These are phyloP conservation scores for Akanthomyces lecanii DNA, from an alignment of 2,329 filamentous ascomycete genomes.

Conservation along the genomic window DNA sequence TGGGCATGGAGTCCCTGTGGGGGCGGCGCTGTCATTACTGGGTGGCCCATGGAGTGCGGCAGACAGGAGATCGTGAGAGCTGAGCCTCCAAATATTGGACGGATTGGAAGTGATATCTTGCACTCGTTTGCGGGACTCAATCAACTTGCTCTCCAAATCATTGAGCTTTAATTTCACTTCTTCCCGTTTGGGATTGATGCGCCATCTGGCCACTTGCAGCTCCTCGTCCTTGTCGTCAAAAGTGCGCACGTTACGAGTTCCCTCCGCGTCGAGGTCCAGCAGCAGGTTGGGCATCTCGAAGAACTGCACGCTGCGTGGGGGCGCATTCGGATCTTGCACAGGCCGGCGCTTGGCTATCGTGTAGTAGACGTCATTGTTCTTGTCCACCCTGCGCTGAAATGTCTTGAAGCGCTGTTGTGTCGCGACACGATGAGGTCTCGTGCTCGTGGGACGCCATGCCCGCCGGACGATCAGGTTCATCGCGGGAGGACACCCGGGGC, in stretches of 20 bases:
- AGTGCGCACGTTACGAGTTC: conserved; percentile 39
- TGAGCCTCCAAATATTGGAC: conserved; percentile 35
- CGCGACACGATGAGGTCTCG: conserved; percentile 10
- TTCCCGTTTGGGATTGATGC: conserved; percentile 20
- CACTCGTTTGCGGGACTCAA: conserved; percentile 25
- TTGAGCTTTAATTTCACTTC: conserved; percentile 26
- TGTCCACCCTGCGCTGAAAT: conserved; percentile 18
- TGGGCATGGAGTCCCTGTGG: not conserved
- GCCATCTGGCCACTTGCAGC: conserved; percentile 30
- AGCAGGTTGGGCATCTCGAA: conserved; percentile 41
- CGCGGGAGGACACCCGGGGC: not conserved
- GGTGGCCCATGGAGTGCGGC: conserved; percentile 31
- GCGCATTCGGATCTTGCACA: conserved; percentile 1
- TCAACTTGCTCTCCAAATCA: conserved; percentile 28
- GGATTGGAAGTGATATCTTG: conserved; percentile 25
- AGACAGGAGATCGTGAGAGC: conserved; percentile 41
- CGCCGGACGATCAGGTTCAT: conserved; percentile 10
- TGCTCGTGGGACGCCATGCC: conserved; percentile 12
- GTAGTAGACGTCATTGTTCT: conserved; percentile 27
- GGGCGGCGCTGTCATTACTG: not conserved
- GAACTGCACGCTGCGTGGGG: conserved; percentile 24
- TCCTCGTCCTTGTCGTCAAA: conserved; percentile 35
- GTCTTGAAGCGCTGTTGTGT: conserved; percentile 16
- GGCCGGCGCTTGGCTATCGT: conserved; percentile 22
- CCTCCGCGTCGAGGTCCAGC: conserved; percentile 50